A percentile compares a stretch with the other conserved stretches of the same genome.
phyloP scores from a whole-genome alignment of 768 basidiomycete species.

The Mycena vitilis region DNA sequence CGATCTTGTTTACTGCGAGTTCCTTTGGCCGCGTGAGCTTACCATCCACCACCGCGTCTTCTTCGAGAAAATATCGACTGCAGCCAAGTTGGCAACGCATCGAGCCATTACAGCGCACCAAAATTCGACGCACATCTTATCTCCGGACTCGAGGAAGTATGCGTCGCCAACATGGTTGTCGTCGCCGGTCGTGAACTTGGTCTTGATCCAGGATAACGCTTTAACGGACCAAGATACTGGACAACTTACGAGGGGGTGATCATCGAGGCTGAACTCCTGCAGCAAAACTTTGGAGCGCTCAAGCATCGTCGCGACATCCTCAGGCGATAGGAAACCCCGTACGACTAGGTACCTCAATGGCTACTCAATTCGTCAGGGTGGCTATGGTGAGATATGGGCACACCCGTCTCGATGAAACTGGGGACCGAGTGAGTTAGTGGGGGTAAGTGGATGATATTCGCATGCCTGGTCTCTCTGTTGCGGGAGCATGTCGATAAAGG shows the following conservation, averaged over 20 bases:
- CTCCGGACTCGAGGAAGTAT: constrained; percentile 92
- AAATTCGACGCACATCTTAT: constrained; percentile 75
- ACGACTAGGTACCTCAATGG: constrained; percentile 80
- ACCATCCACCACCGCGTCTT: constrained; percentile 80
- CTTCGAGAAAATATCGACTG: constrained; percentile 91
- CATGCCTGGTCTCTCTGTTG: constrained; percentile 27
- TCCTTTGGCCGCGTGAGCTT: constrained; percentile 78
- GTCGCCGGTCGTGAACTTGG: constrained; percentile 88
- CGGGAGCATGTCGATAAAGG: constrained; percentile 11
- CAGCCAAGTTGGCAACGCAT: background rate
- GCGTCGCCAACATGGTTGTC: constrained; percentile 88
- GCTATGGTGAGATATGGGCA: constrained; percentile 32
- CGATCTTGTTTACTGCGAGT: constrained; percentile 94
- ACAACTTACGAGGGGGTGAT: constrained; percentile 78
- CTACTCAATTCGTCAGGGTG: constrained; percentile 3
- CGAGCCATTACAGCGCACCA: background rate
- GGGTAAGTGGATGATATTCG: no score
- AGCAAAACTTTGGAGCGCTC: constrained; percentile 79
- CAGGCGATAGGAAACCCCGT: constrained; percentile 73
- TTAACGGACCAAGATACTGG: no score
- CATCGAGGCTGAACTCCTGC: constrained; percentile 78
- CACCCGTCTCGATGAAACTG: constrained; percentile 74
- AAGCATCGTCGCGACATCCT: constrained; percentile 72
- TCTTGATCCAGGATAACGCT: constrained; percentile 57
- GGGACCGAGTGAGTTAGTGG: background rate